These are phyloP conservation scores for Colletotrichum cuscutae DNA, from an alignment of 2,329 filamentous ascomycete genomes.

Conservation along the genomic window DNA sequence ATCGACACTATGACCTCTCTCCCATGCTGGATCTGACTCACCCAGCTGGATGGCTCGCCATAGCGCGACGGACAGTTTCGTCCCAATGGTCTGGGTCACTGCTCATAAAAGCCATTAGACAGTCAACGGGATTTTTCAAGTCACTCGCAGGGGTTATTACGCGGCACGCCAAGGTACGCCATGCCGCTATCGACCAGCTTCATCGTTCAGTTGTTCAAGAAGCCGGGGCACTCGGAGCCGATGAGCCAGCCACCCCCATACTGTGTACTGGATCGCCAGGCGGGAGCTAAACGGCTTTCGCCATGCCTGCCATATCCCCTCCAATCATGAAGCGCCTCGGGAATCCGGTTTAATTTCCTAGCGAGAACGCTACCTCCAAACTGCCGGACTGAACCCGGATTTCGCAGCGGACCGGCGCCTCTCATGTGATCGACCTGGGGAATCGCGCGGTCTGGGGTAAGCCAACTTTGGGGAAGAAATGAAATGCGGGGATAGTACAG, in stretches of 20 bases:
- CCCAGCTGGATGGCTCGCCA: neutral
- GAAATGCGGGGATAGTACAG: conserved; percentile 25
- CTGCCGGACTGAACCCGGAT: conserved; percentile 11
- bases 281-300: neutral
- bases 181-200: neutral
- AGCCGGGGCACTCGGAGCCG: conserved; percentile 29
- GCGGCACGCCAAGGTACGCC: neutral
- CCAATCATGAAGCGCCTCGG: conserved; percentile 29
- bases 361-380: neutral
- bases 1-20: neutral
- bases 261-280: neutral
- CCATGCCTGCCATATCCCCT: conserved; percentile 12
- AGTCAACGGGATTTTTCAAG: too few species aligned
- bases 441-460: conserved; percentile 28
- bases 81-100: conserved; percentile 2
- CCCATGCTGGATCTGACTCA: too few species aligned
- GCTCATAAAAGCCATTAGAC: neutral
- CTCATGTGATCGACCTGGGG: conserved; percentile 28
- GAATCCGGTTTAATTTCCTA: conserved; percentile 20
- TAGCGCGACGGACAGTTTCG: neutral
- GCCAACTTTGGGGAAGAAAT: neutral
- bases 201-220: neutral
- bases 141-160: neutral
- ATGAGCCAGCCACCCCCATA: neutral
- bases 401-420: neutral